Base-by-base conservation (phyloP, 495 filamentous ascomycete genomes). In the Penicilliopsis zonata region DNA sequence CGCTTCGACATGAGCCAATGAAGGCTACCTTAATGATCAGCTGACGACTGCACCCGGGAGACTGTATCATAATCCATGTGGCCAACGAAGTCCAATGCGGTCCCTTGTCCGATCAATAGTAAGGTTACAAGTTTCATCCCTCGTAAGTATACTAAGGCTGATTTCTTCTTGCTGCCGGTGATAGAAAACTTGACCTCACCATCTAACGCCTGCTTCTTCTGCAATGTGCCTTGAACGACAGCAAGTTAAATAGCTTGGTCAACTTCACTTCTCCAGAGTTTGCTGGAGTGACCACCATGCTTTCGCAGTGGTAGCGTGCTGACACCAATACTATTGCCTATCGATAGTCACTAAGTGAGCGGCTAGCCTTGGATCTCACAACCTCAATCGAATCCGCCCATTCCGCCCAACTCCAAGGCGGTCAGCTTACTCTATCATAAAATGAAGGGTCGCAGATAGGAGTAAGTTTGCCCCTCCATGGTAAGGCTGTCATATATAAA, bases 1-100 rank as follows among this genome's bases (percentile, higher is more conserved):
- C 26, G 26, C 26, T 12, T 12, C n/a, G 26, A 28, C n/a, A 28
- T 28, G 26, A 28, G 26, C 26, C 26, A 28, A 28, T 28, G 26
- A 28, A 5, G 26, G 26, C 26, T 28, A 14, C 26, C 26, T 28
- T 5, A 14, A 12, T 28, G 26, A 10, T 5, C n/a, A 28, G 26
- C 26, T 28, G 26, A 28, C 26, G n/a, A 14, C 26, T 28, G n/a
- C 5, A 24, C 21, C 21, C n/a, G 21, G 21, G 6, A 24, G 21
- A 24, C 7, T 24, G 21, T 24, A 24, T n/a, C 21, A 24, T 24
- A 24, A 24, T n/a, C 21, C 21, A 7, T 24, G 6, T 6, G 22
- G 7, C 22, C 22, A 24, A 24, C 22, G 22, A 6, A 24, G 22
- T 7, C 22, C 22, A 24, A 24, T 24, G 22, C 22, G 22, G n/a